phyloP scores from a whole-genome alignment of 169 alveolate genomes.

The Sarcocystis neurona region DNA sequence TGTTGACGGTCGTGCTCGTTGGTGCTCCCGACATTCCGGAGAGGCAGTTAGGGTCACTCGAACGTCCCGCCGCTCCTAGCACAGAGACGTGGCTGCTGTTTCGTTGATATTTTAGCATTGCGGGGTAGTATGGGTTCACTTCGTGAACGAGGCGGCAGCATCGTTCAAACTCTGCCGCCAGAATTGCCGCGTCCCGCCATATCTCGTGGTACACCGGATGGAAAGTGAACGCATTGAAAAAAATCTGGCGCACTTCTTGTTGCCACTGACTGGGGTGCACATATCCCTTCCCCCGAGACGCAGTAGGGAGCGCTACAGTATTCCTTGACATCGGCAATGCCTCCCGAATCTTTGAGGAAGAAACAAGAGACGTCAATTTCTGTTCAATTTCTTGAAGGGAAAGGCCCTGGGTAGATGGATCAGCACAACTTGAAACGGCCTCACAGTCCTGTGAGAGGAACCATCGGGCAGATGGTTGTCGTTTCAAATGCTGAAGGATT shows the following conservation, averaged over 20 bases:
- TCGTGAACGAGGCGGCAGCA: conserved; percentile 68
- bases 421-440: conserved; percentile 85
- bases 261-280: conserved; percentile 90
- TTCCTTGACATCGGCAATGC: too few relatives aligned
- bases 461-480: conserved; percentile 73
- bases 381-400: conserved; percentile 78
- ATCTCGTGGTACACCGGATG: conserved; percentile 75
- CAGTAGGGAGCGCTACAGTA: too few relatives aligned
- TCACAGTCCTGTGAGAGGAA: conserved; percentile 89
- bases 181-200: conserved; percentile 78
- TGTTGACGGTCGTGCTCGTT: not conserved
- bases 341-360: too few relatives aligned
- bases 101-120: conserved; percentile 5
- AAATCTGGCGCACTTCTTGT: conserved; percentile 86
- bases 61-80: not conserved
- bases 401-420: conserved; percentile 76
- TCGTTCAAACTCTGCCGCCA: conserved; percentile 77
- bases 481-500: conserved; percentile 73
- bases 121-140: conserved; percentile 72
- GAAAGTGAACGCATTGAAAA: conserved; percentile 84
- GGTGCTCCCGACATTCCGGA: conserved; percentile 22
- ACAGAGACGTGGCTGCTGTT: not conserved
- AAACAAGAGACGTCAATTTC: conserved; percentile 60
- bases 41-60: not conserved
- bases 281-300: conserved; percentile 74